Evolutionary conservation across 2,329 filamentous ascomycete genomes (phyloP), one percentile per base, ranked within the genome.

Genomic region (Capronia epimyces): DNA sequence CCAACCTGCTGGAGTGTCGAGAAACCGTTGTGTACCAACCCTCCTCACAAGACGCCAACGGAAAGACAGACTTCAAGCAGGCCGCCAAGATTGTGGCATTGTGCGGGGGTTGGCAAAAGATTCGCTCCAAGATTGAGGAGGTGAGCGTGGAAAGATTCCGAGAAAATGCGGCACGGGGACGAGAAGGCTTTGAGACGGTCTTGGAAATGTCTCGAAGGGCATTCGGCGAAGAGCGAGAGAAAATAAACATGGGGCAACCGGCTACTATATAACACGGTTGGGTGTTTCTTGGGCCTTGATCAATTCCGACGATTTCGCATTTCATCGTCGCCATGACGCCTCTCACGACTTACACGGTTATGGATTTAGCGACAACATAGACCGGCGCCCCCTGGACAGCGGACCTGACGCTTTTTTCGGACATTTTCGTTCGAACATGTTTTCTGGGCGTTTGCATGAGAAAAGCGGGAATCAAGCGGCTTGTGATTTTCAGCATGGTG

Each of bases 91-190:
- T 98, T 66, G 95, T 90, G 1, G 93, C 93, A 0, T 75, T 97
- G 8, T 95, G 89, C 69, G 91, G 93, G 60, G 93, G 93, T 56
- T 98, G 93, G 90, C 88, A 96, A 72, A 89, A 89, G 66, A 89
- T 97, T 67, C 93, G 89, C 77, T 95, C 93, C 72, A 88, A 84
- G 67, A 94, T 98, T 63, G 93, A 98, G 74, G 89, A 97, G 63
- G 83, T 87, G 46, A 86, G 89, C 36, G 86, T 97, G 39, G 86
- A 86, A 59, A 77, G 89, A 48, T 98, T 98, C 74, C 80, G 82
- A 61, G 89, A 98, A 70, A 98, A 98, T 65, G 91, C 93, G 20
- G 77, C 78, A 61, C 90, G 88, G 71, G 93, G 93, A 58, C 83
- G 86, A 58, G 90, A 97, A 70, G 93, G 93, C 1, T 98, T 98